Evolutionary conservation across 1,284 basidiomycete species (phyloP), one percentile per base, ranked within the genome.

Genomic region (Mycosarcoma mackinlayi): DNA sequence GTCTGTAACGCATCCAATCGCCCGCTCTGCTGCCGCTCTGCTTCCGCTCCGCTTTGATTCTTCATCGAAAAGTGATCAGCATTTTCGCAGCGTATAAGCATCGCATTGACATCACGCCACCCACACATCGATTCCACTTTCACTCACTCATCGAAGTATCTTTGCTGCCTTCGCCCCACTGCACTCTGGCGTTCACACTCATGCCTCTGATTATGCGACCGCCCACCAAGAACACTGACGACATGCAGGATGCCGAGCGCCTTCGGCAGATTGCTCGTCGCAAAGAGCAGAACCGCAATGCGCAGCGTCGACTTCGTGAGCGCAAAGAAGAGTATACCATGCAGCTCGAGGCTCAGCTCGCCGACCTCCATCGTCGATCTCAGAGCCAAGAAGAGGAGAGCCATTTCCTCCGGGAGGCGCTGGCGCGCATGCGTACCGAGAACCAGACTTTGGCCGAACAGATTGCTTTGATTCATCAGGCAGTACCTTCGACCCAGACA

Each of bases 271-370:
- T 67, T 14, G 69, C 63, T 6, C 64, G 64, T n/a, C 55, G 69
- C 28, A 72, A 72, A 41, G 69, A 72, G 52, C 69, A 72, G 64
- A 72, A 72, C 14, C 59, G 69, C 28, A 72, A 72, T 42, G 69
- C 69, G 6, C 69, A 72, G 42, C 63, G 69, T n/a, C 59, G 69
- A 8, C 64, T 72, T 40, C 51, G 69, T n/a, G 69, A 67, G 47
- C 69, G 69, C 28, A 72, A 67, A 21, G 69, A 72, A 38, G 69
- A 72, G 25, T 67, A 72, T 44, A 72, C 64, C 14, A 60, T 71
- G 68, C 68, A 72, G 46, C 60, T 72, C 39, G 64, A 72, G 34
- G 59, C 56, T 10, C 69, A 72, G 48, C 56, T 72, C 9, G 52
- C 59, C 6, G 69, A 72, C 19, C 38, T 72, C 18, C 69, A 72